Conservation (phyloP, 2,329 filamentous ascomycete species). For the Monilinia laxa region DNA sequence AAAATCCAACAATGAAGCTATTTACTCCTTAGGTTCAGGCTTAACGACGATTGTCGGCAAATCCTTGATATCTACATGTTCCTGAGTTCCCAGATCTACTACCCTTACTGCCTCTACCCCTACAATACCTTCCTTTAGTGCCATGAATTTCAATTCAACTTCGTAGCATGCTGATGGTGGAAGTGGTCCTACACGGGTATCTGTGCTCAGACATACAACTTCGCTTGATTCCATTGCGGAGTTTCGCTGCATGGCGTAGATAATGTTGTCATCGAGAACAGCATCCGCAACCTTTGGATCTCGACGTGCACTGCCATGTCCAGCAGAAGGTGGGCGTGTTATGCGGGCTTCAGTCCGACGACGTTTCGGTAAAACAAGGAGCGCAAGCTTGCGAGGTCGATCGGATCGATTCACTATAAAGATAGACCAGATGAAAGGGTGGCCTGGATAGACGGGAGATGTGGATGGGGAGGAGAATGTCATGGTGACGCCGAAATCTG, state of each 20-base stretch:
- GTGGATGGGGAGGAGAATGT: slow-evolving; percentile 66
- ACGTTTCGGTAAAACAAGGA: slow-evolving; percentile 66
- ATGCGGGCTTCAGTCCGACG: slow-evolving; percentile 54
- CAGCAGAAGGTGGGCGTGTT: slow-evolving; percentile 50
- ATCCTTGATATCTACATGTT: slow-evolving; percentile 75
- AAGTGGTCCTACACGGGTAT: slow-evolving; percentile 71
- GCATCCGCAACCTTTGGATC: slow-evolving; percentile 56
- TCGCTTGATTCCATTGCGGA: slow-evolving; percentile 63
- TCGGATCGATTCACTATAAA: slow-evolving; percentile 72
- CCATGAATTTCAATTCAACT: slow-evolving; percentile 69
- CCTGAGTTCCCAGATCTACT: slow-evolving; percentile 70
- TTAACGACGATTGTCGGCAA: slow-evolving; percentile 65
- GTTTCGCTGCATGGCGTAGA: slow-evolving; percentile 69
- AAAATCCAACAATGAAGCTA: background rate
- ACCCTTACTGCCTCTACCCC: slow-evolving; percentile 71
- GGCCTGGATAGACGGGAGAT: slow-evolving; percentile 59
- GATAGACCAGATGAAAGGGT: slow-evolving; percentile 70
- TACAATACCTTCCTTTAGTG: slow-evolving; percentile 64
- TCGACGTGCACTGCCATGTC: slow-evolving; percentile 40
- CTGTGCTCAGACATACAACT: slow-evolving; percentile 72
- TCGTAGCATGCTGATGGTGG: slow-evolving; percentile 72
- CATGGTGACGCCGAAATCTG: slow-evolving; percentile 70
- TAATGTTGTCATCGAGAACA: slow-evolving; percentile 67
- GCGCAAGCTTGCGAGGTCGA: slow-evolving; percentile 64
- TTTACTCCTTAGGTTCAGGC: slow-evolving; percentile 14